Base-by-base conservation (phyloP, 2,329 filamentous ascomycete genomes). In the Emericellopsis atlantica region DNA sequence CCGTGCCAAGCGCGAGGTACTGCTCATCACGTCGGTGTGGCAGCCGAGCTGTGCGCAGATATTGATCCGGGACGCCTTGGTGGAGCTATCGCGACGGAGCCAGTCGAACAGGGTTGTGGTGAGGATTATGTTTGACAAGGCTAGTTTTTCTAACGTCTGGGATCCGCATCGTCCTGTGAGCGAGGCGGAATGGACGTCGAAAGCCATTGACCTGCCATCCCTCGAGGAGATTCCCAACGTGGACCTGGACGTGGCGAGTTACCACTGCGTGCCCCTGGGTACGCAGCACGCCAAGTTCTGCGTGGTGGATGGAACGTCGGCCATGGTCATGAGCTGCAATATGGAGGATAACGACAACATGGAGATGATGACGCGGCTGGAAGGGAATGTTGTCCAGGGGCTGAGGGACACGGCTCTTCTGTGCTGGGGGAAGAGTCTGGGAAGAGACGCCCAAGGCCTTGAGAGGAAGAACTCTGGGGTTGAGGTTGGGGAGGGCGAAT, bases 241-340 rank as follows among this genome's bases (percentile, higher is more conserved):
- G 23, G 77, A 87, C 45, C 56, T 90, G 29, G 66, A 85, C 51
- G 82, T 88, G 6, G 70, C 83, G 45, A 89, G 85, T 51, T 80
- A 78, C 50, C 84, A 89, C 51, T 68, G 70, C 11, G 72, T 82
- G 1, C 58, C 82, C 1, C 58, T 89, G 3, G 84, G 84, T 1
- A n/a, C 84, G 0, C 81, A 88, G 33, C 84, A 89, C 51, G 68
- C 77, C 46, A 90, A 90, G 53, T 87, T 81, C 53, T 83, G 85
- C 67, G 65, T 89, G 1, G 75, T 89, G 1, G 84, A 90, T 55
- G 70, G 84, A 6, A 75, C 72, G 45, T 66, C 81, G n/a, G 84
- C 74, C 0, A 63, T 84, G 1, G 55, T 89, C 2, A 80, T 84
- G 59, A 88, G 82, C 61, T 87, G 87, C 55, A 90, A 89, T 51